A percentile compares a stretch with the other conserved stretches of the same genome.
These are phyloP conservation scores for Beauveria australis DNA, from an alignment of 2,329 filamentous ascomycete species.

Conservation along the genomic window DNA sequence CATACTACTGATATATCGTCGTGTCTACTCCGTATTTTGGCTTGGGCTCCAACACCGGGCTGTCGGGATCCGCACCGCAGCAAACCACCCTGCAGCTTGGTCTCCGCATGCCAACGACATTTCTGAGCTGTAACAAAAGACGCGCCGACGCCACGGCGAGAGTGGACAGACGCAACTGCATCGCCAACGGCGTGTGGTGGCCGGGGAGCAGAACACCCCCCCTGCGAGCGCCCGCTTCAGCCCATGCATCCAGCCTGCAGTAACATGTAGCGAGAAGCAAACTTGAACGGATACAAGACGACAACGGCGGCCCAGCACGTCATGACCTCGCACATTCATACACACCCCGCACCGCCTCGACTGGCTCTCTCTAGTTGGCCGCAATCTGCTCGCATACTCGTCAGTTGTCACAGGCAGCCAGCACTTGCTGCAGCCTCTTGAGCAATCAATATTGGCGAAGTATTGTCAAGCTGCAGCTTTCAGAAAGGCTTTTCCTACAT, in stretches of 20 bases:
- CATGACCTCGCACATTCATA: neutral
- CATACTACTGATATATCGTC: neutral
- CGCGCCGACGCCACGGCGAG: conserved; percentile 1
- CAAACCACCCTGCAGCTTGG: neutral
- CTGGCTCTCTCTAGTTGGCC: neutral
- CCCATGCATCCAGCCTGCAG: conserved; percentile 4
- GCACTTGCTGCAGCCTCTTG: neutral
- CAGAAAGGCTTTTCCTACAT: neutral
- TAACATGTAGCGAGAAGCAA: neutral
- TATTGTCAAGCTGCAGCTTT: neutral
- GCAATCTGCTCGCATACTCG: neutral
- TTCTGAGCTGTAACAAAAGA: conserved; percentile 10
- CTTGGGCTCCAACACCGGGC: neutral
- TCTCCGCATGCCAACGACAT: neutral
- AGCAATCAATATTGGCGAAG: neutral
- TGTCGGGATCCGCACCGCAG: conserved; percentile 8
- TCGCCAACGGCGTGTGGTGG: conserved; percentile 1
- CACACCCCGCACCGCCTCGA: neutral
- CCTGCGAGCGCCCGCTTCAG: neutral
- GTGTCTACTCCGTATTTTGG: neutral
- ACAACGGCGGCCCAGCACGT: neutral
- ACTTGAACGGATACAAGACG: neutral
- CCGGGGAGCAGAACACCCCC: neutral
- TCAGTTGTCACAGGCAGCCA: neutral
- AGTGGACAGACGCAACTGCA: conserved; percentile 4